Base-by-base conservation (phyloP, 1,284 basidiomycete species). In the Tilletia walkeri region DNA sequence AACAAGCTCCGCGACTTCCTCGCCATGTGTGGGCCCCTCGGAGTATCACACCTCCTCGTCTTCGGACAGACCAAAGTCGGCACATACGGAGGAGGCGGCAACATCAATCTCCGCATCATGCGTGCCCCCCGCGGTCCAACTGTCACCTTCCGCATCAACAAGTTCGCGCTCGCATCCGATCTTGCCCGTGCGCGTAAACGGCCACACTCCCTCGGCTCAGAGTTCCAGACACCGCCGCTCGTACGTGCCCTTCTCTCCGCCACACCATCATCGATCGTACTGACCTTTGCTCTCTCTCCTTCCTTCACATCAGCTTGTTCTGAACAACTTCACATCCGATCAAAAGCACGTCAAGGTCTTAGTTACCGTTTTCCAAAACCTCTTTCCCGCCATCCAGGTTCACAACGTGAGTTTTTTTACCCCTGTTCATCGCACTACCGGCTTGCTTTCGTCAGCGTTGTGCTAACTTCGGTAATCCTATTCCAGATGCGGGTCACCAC, bases 1-100 rank as follows among this genome's bases (percentile, higher is more conserved):
- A 98, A 98, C 83, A 92, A 95, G 82, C 87, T 99, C 36, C 92
- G 94, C 84, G 96, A 99, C 85, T 99, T 94, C 84, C 86, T 98
- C 69, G 90, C 90, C 20, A 91, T 99, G 88, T 94, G 92, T 0
- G 95, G 95, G 1, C 89, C 92, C 6, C 88, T 99, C 66, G 89
- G 91, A 74, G 94, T 99, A 49, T 92, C 94, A 3, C 96, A 99
- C 86, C 85, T 99, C 53, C 88, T 99, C 75, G 93, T 94, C 53
- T 92, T 99, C 84, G 78, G 78, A 47, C 84, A 83, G 74, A 82
- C 81, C 18, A 76, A 80, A 10, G 70, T 70, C 14, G 70, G 73
- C 50, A 69, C 69, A 39, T 56, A 69, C 47, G 67, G 68, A 20
- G 69, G 72, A 39, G 70, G 72, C 41, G 72, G 93, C 93, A 14